Percentiles rank a stretch among this genome's conserved stretches.
Evolutionary conservation across 2,329 filamentous ascomycete genomes (phyloP).

Genomic region (Bertia moriformis): DNA sequence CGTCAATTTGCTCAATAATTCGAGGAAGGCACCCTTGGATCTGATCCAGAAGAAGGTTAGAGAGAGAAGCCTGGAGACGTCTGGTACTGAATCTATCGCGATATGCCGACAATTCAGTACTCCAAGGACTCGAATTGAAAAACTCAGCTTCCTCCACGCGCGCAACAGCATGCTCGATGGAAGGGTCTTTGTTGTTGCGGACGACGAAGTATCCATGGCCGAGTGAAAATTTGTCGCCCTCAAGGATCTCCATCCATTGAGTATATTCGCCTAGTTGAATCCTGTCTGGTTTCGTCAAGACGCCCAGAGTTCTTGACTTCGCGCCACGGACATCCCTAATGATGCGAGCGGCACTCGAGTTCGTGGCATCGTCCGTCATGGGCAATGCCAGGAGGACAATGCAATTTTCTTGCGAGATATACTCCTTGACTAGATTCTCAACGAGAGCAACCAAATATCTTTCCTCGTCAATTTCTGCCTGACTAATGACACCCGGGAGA

Average conservation of each 20-base stretch:
- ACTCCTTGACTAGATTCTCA: slow-evolving; percentile 30
- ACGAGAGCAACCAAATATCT: slow-evolving; percentile 31
- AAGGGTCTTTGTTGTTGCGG: slow-evolving; percentile 26
- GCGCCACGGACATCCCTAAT: slow-evolving; percentile 20
- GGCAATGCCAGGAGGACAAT: slow-evolving; percentile 36
- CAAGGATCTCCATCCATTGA: slow-evolving; percentile 24
- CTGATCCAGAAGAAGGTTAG: slow-evolving; percentile 24
- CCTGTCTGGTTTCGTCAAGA: slow-evolving; percentile 43
- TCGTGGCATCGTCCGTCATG: slow-evolving; percentile 36
- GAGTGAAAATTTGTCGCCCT: slow-evolving; percentile 25
- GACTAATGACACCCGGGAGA: slow-evolving; percentile 39
- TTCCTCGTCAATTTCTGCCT: slow-evolving; percentile 24
- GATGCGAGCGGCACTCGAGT: slow-evolving; percentile 30
- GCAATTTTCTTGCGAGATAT: slow-evolving; percentile 30
- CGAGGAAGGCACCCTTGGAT: slow-evolving; percentile 15
- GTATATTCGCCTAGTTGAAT: slow-evolving; percentile 19
- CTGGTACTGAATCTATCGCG: slow-evolving; percentile 29
- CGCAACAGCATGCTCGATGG: slow-evolving; percentile 25
- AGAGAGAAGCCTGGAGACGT: slow-evolving; percentile 28
- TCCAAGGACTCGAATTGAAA: slow-evolving; percentile 29
- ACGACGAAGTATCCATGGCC: slow-evolving; percentile 38
- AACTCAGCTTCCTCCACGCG: slow-evolving; percentile 29
- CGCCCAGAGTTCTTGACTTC: slow-evolving; percentile 23
- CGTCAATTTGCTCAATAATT: slow-evolving; percentile 24
- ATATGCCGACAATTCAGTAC: slow-evolving; percentile 16